These are phyloP conservation scores for Geotrichum carabidarum DNA, from an alignment of 1,139 yeast genomes.

Conservation along the genomic window DNA sequence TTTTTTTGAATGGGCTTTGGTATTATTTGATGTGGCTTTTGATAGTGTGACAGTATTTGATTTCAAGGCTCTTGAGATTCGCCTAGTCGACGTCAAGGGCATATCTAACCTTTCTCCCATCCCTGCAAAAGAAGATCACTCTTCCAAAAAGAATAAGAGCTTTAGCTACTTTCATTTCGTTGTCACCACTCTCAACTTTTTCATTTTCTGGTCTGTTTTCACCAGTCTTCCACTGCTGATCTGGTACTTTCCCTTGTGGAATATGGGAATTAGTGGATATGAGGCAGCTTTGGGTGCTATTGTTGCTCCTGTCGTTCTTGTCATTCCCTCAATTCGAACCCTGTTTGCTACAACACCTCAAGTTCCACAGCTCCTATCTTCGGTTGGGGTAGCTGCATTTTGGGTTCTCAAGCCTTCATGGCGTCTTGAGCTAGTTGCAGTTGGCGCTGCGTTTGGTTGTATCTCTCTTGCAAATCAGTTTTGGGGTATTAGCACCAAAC, in stretches of 20 bases:
- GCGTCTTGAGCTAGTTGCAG: conserved; percentile 59
- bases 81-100: conserved; percentile 39
- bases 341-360: conserved; percentile 50
- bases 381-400: conserved; percentile 74
- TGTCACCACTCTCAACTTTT: conserved; percentile 37
- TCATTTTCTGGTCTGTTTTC: conserved; percentile 75
- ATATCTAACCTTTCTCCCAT: conserved; percentile 30
- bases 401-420: conserved; percentile 59
- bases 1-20: conserved; percentile 88
- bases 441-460: conserved; percentile 61
- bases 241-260: conserved; percentile 98
- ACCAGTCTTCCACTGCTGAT: conserved; percentile 80
- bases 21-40: conserved; percentile 73
- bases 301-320: conserved; percentile 54
- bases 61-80: conserved; percentile 53
- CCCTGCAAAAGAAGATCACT: conserved; percentile 4
- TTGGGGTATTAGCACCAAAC: conserved; percentile 44
- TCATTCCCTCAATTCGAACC: conserved; percentile 47
- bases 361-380: conserved; percentile 51
- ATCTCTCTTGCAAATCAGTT: conserved; percentile 61
- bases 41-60: conserved; percentile 76
- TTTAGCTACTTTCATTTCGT: conserved; percentile 29
- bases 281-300: conserved; percentile 66
- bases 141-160: conserved; percentile 29
- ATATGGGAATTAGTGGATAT: conserved; percentile 94